Percentiles rank a stretch among this genome's conserved stretches.
Evolutionary conservation across 306 rosid genomes (phyloP).

Genomic region (Heteromeles arbutifolia): DNA sequence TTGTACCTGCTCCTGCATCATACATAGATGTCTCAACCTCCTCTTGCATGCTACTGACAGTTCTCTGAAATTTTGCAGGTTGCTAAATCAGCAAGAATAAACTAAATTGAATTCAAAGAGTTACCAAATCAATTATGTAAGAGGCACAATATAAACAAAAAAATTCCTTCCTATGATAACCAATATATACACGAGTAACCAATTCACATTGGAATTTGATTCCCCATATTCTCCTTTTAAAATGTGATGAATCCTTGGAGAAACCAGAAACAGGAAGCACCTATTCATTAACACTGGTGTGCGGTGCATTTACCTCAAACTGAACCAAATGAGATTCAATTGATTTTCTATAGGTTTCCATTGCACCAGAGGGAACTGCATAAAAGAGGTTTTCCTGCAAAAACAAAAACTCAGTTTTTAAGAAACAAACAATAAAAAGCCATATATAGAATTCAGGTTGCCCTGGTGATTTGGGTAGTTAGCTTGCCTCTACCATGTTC

Average conservation of each 20-base stretch:
- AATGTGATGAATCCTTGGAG: neutral
- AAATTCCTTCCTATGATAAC: neutral
- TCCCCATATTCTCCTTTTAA: neutral
- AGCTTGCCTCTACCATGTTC: neutral
- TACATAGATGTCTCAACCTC: constrained; percentile 76
- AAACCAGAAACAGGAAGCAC: constrained; percentile 4
- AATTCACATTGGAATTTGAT: neutral
- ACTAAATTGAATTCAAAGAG: neutral
- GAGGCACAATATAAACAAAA: neutral
- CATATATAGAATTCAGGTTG: neutral
- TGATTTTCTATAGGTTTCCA: constrained; percentile 77
- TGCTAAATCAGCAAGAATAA: constrained; percentile 8
- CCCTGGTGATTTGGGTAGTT: neutral
- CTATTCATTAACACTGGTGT: neutral
- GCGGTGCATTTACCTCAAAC: constrained; percentile 47
- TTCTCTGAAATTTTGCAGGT: constrained; percentile 52
- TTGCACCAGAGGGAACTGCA: constrained; percentile 63
- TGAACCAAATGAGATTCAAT: constrained; percentile 68
- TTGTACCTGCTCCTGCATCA: constrained; percentile 70
- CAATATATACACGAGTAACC: neutral
- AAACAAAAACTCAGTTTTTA: constrained; percentile 17
- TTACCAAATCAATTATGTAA: neutral
- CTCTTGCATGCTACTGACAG: constrained; percentile 67
- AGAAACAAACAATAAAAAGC: constrained; percentile 4
- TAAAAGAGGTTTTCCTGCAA: constrained; percentile 88